Conservation (phyloP, 352 stramenopile species). For the Globisporangium polare region DNA sequence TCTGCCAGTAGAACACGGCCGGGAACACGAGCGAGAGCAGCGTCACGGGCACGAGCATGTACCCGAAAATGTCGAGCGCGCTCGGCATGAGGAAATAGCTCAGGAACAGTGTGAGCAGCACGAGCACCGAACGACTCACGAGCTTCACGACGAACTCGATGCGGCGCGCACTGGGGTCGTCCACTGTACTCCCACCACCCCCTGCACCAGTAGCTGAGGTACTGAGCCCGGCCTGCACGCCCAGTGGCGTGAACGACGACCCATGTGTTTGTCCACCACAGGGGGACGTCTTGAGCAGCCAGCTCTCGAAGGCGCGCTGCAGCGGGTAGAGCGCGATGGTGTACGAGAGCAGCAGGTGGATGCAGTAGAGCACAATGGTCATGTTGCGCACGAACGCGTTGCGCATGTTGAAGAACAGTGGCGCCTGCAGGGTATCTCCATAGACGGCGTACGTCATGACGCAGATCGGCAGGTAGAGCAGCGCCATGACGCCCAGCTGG, state of each 20-base stretch:
- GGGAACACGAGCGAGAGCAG: conserved; percentile 62
- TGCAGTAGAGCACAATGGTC: conserved; percentile 69
- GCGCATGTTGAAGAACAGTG: conserved; percentile 83
- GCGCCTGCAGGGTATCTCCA: conserved; percentile 63
- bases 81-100: conserved; percentile 53
- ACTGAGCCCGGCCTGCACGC: conserved; percentile 18
- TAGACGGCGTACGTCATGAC: conserved; percentile 76
- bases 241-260: background rate
- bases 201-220: conserved; percentile 2
- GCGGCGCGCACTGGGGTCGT: conserved; percentile 8
- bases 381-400: conserved; percentile 68
- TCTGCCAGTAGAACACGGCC: conserved; percentile 60
- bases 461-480: conserved; percentile 75
- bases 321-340: conserved; percentile 64
- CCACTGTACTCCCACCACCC: background rate
- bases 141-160: conserved; percentile 37
- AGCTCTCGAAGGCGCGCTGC: conserved; percentile 57
- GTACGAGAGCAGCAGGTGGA: conserved; percentile 74
- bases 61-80: conserved; percentile 57
- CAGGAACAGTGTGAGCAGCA: conserved; percentile 45
- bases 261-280: background rate
- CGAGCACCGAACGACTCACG: conserved; percentile 42
- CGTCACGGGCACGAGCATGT: conserved; percentile 58
- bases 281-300: conserved; percentile 31
- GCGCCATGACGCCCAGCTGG: conserved; percentile 40